Percentiles rank a stretch among this genome's conserved stretches.
Evolutionary conservation across 768 basidiomycete genomes (phyloP).

Genomic region (Lepiota subincarnata): DNA sequence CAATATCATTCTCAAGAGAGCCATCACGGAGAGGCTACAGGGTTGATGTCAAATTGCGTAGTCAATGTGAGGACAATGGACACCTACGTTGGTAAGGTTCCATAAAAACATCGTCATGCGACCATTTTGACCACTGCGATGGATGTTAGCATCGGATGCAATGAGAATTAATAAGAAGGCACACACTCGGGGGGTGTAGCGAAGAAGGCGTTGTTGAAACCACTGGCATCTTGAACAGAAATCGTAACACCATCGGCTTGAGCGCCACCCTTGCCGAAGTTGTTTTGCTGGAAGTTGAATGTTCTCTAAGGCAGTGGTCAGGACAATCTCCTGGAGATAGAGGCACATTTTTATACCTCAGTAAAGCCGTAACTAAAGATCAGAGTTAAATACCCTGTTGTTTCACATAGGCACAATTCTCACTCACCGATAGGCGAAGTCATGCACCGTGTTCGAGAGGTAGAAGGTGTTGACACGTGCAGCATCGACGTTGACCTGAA

Average conservation of each 20-base stretch:
- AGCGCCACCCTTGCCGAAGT: conserved; percentile 49
- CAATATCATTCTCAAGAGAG: conserved; percentile 56
- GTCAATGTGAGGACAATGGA: neutral
- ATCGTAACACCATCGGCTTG: conserved; percentile 49
- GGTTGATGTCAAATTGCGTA: conserved; percentile 19
- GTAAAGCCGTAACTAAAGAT: conserved; percentile 40
- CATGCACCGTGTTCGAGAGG: conserved; percentile 51
- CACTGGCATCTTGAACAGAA: conserved; percentile 47
- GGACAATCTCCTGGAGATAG: too few species aligned
- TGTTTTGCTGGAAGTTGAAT: conserved; percentile 49
- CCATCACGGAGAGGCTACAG: conserved; percentile 24
- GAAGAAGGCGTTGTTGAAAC: conserved; percentile 42
- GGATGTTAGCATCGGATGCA: neutral
- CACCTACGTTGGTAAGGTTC: conserved; percentile 15
- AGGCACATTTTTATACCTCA: conserved; percentile 24
- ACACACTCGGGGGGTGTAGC: conserved; percentile 36
- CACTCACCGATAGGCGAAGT: conserved; percentile 23
- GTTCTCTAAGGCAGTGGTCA: conserved; percentile 4
- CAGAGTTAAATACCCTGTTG: too few species aligned
- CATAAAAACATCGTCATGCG: too few species aligned
- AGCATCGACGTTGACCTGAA: conserved; percentile 39
- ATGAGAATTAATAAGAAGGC: neutral
- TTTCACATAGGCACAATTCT: too few species aligned
- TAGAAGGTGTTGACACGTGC: conserved; percentile 52
- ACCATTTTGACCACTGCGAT: conserved; percentile 24